Evolutionary conservation across 495 filamentous ascomycete genomes (phyloP).

Genomic region (Podospora sp.): DNA sequence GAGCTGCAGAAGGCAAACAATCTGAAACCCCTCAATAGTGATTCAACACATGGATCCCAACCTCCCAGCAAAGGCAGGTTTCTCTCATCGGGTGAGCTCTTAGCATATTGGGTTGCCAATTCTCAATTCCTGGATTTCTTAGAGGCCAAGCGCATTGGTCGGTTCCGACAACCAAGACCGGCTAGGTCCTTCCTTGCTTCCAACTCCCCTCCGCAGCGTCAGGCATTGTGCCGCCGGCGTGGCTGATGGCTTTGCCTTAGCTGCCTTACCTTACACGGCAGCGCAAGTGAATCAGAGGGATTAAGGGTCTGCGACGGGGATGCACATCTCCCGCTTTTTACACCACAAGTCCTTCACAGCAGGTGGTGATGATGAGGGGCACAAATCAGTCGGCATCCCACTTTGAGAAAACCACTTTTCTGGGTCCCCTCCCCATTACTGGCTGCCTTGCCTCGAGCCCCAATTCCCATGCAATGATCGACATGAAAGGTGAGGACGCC

Average conservation of each 20-base stretch:
- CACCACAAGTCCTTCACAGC: not conserved
- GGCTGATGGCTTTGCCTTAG: not conserved
- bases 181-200: conserved; percentile 4
- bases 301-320: not conserved
- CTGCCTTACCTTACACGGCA: not conserved
- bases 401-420: not conserved
- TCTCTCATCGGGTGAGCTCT: not conserved
- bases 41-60: not conserved
- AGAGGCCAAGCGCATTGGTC: conserved; percentile 4
- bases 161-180: conserved; percentile 11
- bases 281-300: not conserved
- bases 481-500: conserved; percentile 1
- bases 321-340: not conserved
- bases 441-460: conserved; percentile 1
- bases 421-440: not conserved
- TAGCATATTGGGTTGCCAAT: not conserved
- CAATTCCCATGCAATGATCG: not conserved
- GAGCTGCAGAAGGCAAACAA: not conserved
- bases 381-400: not conserved
- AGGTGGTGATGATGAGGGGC: not conserved
- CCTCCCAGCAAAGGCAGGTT: not conserved
- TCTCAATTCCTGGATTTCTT: not conserved
- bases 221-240: not conserved
- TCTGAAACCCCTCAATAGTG: not conserved
- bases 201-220: not conserved